Evolutionary conservation across 768 basidiomycete species (phyloP), one percentile per base, ranked within the genome.

Genomic region (Goffeauzyma gilvescens): DNA sequence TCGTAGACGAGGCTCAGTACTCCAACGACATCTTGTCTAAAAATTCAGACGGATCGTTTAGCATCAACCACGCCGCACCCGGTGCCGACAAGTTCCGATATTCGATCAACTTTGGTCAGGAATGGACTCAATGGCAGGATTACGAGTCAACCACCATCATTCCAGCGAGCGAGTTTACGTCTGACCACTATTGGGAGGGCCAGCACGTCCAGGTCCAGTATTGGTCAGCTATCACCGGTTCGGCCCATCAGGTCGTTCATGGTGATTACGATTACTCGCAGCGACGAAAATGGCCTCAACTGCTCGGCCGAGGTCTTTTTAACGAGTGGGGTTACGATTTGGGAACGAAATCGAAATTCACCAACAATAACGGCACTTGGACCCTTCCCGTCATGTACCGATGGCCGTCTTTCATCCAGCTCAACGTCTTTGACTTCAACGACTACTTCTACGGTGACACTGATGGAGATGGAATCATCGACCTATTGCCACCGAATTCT

Each of bases 401-500:
- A 9, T 93, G 87, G 87, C 87, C 87, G 5, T 78, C 81, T 1
- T 85, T 75, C 52, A 68, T 90, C 23, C 83, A 93, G 62, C 69
- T 90, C 42, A 89, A 90, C 65, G 78, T 90, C 40, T 90, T 77
- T 69, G 79, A 75, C 44, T 87, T 76, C 60, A 85, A 89, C 57
- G 75, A 89, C 54, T 93, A 75, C 67, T 93, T 79, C 67, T 90
- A 89, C 52, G 87, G 87, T 46, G 87, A 93, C 54, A 66, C 74
- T 10, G 87, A 93, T 55, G 75, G 70, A 22, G 87, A 93, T 55
- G 83, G 82, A 38, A 67, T 87, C 38, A 69, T 93, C 54, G 87
- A 90, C 54, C 82, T 87, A 42, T 73, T 90, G 6, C 83, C 87
- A 10, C 87, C 87, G 17, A 89, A 89, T 63, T 55, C 65, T 2